phyloP scores from a whole-genome alignment of 1,284 basidiomycete genomes.

The Phlebopus sp. region DNA sequence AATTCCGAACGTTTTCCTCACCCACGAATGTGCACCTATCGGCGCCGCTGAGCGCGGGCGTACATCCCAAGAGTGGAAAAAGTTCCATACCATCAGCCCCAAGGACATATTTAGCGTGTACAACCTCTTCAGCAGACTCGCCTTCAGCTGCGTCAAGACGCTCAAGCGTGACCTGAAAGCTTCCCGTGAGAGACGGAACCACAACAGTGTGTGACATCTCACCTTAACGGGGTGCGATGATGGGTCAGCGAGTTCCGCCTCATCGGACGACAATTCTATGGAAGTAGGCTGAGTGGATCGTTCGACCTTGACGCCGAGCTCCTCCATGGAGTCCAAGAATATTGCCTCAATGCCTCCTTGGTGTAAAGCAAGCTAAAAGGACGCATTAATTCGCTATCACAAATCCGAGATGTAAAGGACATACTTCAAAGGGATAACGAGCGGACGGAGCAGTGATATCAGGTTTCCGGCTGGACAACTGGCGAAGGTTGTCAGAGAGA shows the following conservation, averaged over 20 bases:
- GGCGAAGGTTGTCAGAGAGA: not conserved
- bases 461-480: constrained; percentile 30
- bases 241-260: constrained; percentile 28
- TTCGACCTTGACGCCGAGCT: constrained; percentile 32
- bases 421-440: constrained; percentile 36
- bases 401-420: not conserved
- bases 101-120: constrained; percentile 53
- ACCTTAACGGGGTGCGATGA: constrained; percentile 36
- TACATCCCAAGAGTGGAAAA: not conserved
- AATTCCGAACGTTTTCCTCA: constrained; percentile 49
- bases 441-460: constrained; percentile 34
- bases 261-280: constrained; percentile 33
- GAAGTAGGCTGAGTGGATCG: constrained; percentile 31
- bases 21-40: constrained; percentile 59
- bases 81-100: constrained; percentile 47
- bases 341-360: constrained; percentile 38
- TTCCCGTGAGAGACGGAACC: constrained; percentile 3
- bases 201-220: not conserved
- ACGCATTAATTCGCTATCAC: not conserved
- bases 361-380: constrained; percentile 29
- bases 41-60: not conserved
- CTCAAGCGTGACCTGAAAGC: constrained; percentile 33
- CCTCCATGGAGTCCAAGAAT: constrained; percentile 31
- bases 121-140: constrained; percentile 38
- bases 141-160: constrained; percentile 27